A percentile compares a stretch with the other conserved stretches of the same genome.
phyloP scores from a whole-genome alignment of 176 grass and related monocot genomes.

The Zoysia pacifica region DNA sequence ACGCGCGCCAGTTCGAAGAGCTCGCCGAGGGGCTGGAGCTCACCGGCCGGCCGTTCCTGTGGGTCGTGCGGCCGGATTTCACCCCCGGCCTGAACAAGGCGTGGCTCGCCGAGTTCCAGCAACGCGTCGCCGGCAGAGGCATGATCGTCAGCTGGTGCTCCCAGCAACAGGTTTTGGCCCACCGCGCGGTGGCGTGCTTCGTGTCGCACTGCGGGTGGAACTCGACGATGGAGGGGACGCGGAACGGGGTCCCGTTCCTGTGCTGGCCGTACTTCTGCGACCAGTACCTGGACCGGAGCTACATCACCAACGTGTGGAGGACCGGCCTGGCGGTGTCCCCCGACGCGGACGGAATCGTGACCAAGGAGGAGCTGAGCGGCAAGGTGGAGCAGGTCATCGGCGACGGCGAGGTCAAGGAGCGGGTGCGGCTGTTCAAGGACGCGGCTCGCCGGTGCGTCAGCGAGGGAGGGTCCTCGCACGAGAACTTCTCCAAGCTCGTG shows the following conservation, averaged over 20 bases:
- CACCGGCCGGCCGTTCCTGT: constrained; percentile 49
- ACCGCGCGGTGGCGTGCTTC: not conserved
- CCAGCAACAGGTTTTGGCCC: constrained; percentile 42
- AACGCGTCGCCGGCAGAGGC: constrained; percentile 38
- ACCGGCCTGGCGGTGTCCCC: constrained; percentile 47
- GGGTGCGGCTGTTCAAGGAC: constrained; percentile 30
- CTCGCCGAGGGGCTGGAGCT: constrained; percentile 54
- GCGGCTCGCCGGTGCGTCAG: not conserved
- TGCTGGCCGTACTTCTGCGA: constrained; percentile 75
- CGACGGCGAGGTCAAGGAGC: constrained; percentile 32
- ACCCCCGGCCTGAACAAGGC: not conserved
- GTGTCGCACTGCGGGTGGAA: constrained; percentile 10
- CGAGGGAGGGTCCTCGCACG: constrained; percentile 26
- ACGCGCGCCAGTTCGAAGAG: constrained; percentile 50
- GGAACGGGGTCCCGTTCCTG: constrained; percentile 54
- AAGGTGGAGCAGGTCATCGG: constrained; percentile 34
- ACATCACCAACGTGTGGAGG: constrained; percentile 46
- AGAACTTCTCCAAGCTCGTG: constrained; percentile 14
- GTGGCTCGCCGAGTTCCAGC: constrained; percentile 47
- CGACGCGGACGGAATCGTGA: constrained; percentile 29
- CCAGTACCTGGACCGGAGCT: constrained; percentile 49
- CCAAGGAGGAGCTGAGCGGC: constrained; percentile 46
- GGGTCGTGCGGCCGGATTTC: constrained; percentile 61
- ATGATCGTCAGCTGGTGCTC: constrained; percentile 58
- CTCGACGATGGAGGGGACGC: constrained; percentile 47